These are phyloP conservation scores for Corylus heterophylla DNA, from an alignment of 306 rosid genomes.

Conservation along the genomic window DNA sequence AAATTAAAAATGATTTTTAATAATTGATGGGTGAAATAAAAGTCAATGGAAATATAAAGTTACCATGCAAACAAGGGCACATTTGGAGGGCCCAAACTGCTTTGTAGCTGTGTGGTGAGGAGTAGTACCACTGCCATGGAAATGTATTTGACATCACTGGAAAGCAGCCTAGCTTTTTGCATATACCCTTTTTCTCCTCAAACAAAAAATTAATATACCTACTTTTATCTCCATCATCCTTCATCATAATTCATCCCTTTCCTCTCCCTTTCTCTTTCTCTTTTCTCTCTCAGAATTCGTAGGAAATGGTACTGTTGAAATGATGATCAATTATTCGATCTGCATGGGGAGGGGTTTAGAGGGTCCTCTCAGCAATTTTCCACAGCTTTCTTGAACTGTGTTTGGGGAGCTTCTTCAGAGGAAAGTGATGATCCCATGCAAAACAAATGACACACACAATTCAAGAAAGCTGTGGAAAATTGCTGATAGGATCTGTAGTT, in stretches of 20 bases:
- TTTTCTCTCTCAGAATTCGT: not conserved
- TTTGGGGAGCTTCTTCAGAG: not conserved
- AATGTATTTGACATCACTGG: not conserved
- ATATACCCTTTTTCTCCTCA: not conserved
- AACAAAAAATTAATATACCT: not conserved
- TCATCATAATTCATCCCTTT: too few species aligned
- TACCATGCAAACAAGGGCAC: not conserved
- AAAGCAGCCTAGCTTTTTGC: not conserved
- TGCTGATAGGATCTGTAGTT: constrained; percentile 39
- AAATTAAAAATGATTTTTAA: too few species aligned
- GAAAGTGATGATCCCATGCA: constrained; percentile 22
- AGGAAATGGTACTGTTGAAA: not conserved
- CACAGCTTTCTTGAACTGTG: constrained; percentile 83
- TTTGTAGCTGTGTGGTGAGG: not conserved
- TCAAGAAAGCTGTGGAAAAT: constrained; percentile 59
- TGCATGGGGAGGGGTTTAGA: not conserved
- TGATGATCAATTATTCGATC: not conserved
- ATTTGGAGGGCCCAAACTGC: not conserved
- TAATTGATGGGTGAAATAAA: not conserved
- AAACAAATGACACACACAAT: constrained; percentile 24
- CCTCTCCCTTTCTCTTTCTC: too few species aligned
- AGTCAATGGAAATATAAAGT: not conserved
- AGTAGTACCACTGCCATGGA: not conserved
- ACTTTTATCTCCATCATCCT: not conserved
- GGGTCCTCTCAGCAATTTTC: constrained; percentile 59